Conservation (phyloP, 1,139 yeast species). For the Fermentozyma sake region DNA sequence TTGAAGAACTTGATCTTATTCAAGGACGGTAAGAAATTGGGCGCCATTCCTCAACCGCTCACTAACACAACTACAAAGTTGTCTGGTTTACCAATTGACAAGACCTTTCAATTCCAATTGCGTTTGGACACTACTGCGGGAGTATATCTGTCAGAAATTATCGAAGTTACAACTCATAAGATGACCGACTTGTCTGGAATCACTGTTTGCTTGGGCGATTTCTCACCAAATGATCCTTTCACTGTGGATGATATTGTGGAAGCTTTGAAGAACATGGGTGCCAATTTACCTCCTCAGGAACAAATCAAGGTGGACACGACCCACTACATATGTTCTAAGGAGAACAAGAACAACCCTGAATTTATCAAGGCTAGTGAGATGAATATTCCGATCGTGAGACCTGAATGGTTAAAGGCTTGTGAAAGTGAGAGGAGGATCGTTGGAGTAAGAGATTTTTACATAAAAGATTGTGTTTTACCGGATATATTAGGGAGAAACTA, state of each 20-base stretch:
- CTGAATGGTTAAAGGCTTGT: constrained; percentile 96
- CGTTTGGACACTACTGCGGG: constrained; percentile 90
- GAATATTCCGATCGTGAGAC: constrained; percentile 92
- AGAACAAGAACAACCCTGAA: constrained; percentile 55
- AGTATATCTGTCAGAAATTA: constrained; percentile 58
- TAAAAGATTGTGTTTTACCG: constrained; percentile 48
- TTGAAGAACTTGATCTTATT: constrained; percentile 73
- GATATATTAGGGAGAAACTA: constrained; percentile 43
- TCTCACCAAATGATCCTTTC: constrained; percentile 58
- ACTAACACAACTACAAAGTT: constrained; percentile 79
- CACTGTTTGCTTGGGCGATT: constrained; percentile 83
- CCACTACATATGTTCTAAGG: constrained; percentile 77
- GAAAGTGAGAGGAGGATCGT: constrained; percentile 84
- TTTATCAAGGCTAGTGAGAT: constrained; percentile 75
- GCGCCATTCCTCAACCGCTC: constrained; percentile 81
- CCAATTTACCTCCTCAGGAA: constrained; percentile 65
- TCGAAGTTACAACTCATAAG: constrained; percentile 81
- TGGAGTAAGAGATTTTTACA: constrained; percentile 84
- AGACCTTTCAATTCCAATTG: constrained; percentile 74
- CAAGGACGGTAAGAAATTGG: constrained; percentile 76
- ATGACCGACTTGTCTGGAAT: constrained; percentile 96
- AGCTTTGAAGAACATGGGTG: constrained; percentile 72
- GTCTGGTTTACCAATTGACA: constrained; percentile 87
- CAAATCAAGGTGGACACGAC: constrained; percentile 87
- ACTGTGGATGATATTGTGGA: constrained; percentile 57